phyloP scores from a whole-genome alignment of 2,329 filamentous ascomycete species.

The Aspergillus novoparasiticus region DNA sequence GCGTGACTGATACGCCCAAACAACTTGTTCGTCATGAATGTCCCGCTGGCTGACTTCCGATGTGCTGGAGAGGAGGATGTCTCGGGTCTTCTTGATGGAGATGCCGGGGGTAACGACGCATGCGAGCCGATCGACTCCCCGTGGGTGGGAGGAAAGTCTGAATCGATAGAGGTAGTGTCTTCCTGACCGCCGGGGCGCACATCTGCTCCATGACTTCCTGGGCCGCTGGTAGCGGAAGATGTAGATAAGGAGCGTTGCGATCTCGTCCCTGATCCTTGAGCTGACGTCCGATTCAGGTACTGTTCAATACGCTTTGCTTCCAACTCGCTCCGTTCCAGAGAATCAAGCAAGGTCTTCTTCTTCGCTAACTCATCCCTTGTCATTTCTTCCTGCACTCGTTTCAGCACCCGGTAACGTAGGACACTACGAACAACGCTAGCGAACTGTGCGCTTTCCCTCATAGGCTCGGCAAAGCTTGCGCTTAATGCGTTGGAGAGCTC shows the following conservation, averaged over 20 bases:
- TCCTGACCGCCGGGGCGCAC: slow-evolving; percentile 64
- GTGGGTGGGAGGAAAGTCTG: slow-evolving; percentile 90
- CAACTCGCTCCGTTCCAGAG: slow-evolving; percentile 88
- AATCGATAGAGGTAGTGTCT: slow-evolving; percentile 89
- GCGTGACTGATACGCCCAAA: slow-evolving; percentile 95
- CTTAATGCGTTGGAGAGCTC: slow-evolving; percentile 87
- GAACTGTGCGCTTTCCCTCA: slow-evolving; percentile 97
- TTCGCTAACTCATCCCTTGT: slow-evolving; percentile 89
- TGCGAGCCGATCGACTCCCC: slow-evolving; percentile 64
- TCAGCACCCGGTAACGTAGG: slow-evolving; percentile 84
- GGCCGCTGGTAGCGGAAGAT: slow-evolving; percentile 51
- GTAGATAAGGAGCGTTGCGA: slow-evolving; percentile 69
- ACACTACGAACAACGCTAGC: slow-evolving; percentile 90
- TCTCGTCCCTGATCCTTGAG: slow-evolving; percentile 41
- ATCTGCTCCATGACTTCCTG: slow-evolving; percentile 42
- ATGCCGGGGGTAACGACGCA: slow-evolving; percentile 76
- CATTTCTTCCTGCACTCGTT: slow-evolving; percentile 96
- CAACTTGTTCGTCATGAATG: slow-evolving; percentile 88
- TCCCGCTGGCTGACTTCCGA: slow-evolving; percentile 80
- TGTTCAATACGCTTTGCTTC: slow-evolving; percentile 93
- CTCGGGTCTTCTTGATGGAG: slow-evolving; percentile 47
- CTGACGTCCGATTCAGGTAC: slow-evolving; percentile 70
- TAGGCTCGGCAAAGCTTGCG: slow-evolving; percentile 92
- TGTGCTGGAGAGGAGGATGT: slow-evolving; percentile 55
- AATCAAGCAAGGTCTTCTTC: slow-evolving; percentile 79